phyloP scores from a whole-genome alignment of 2,329 filamentous ascomycete genomes.

The Myriosclerotinia scirpicola region DNA sequence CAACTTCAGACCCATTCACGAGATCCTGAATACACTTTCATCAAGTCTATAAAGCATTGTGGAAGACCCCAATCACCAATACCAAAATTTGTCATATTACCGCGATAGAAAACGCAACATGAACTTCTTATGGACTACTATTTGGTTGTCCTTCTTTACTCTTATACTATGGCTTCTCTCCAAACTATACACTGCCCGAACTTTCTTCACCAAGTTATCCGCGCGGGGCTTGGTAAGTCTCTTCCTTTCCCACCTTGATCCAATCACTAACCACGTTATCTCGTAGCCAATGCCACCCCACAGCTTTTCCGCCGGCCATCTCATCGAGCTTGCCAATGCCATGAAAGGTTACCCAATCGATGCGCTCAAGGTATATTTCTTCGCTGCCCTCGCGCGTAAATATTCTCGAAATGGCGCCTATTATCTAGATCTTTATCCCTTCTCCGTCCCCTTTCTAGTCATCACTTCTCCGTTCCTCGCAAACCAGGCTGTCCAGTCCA shows the following conservation, averaged over 20 bases:
- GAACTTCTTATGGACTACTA: not conserved
- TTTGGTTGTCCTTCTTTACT: not conserved
- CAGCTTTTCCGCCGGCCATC: constrained; percentile 27
- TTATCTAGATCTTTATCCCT: constrained; percentile 35
- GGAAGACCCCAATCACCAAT: no score
- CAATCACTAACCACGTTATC: not conserved
- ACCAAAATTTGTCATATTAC: not conserved
- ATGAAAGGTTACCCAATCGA: constrained; percentile 25
- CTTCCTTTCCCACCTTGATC: not conserved
- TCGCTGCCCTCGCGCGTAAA: constrained; percentile 25
- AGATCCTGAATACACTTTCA: not conserved
- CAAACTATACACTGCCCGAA: not conserved
- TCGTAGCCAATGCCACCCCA: constrained; percentile 29
- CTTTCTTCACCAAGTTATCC: constrained; percentile 1
- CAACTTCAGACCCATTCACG: not conserved
- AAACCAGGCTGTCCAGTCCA: constrained; percentile 29
- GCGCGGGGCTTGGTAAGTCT: constrained; percentile 13
- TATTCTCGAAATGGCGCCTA: constrained; percentile 27
- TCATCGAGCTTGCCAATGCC: constrained; percentile 25
- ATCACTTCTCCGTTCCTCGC: constrained; percentile 29
- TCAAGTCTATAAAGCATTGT: not conserved
- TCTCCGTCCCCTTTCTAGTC: constrained; percentile 28
- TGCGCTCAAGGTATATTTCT: constrained; percentile 27
- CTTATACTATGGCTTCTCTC: not conserved
- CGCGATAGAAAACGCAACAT: not conserved